Evolutionary conservation across 495 filamentous ascomycete genomes (phyloP), one percentile per base, ranked within the genome.

Genomic region (Jackrogersella multiformis): DNA sequence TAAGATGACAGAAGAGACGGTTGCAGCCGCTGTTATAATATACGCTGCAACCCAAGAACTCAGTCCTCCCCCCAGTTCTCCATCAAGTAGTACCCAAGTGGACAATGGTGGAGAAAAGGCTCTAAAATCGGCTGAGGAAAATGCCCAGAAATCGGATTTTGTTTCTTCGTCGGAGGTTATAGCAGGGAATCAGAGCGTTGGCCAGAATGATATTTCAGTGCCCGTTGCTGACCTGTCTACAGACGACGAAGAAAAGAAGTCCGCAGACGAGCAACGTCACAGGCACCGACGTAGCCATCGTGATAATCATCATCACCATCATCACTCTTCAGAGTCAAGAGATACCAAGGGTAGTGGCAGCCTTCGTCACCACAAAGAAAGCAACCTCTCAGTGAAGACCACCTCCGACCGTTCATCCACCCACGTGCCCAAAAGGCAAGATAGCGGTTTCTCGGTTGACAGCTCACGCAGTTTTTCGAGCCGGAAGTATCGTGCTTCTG

Each of bases 181-280:
- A 51, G 36, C 61, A 70, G 59, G 53, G 51, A 68, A 70, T 60
- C 63, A 60, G 48, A 69, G 61, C 60, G 60, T 62, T 66, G 66
- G 68, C 51, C 61, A 68, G 63, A 66, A 59, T 68, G 69, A 68
- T 55, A 13, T 63, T 66, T 68, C 69, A 68, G 41, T 57, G 56
- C 69, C 73, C 72, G 78, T 80, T 78, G 74, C 79, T 82, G 79
- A 81, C 79, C 73, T 77, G 71, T 77, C 63, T 72, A 72, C 76
- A 81, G 78, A 77, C 68, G 76, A 82, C 72, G 78, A 79, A 73
- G 69, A 64, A 48, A 77, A 71, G 61, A 77, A 75, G 58, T 56
- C 68, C 12, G 45, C 69, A 28, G 78, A 80, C 21, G 78, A 76
- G 39, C 65, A 73, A 34, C 71, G 58, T 58, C 70, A 74, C 63